These are phyloP conservation scores for Vararia minispora DNA, from an alignment of 768 basidiomycete genomes.

Conservation along the genomic window DNA sequence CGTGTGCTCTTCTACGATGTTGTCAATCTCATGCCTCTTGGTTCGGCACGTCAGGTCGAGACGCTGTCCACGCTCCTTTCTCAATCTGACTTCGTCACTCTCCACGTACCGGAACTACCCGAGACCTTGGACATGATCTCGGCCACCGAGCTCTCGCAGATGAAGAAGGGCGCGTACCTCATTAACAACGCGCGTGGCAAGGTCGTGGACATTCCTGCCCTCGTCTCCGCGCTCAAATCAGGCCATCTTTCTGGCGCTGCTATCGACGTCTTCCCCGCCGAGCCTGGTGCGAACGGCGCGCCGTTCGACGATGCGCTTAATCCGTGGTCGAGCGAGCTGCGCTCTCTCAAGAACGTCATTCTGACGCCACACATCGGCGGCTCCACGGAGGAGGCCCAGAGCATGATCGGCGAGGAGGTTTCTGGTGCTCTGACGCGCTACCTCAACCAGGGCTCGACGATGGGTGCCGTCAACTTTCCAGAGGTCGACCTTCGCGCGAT, in stretches of 20 bases:
- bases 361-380: conserved; percentile 98
- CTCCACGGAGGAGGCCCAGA: conserved; percentile 97
- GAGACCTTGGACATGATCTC: conserved; percentile 96
- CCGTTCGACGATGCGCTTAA: conserved; percentile 86
- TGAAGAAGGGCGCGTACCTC: conserved; percentile 93
- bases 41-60: conserved; percentile 85
- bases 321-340: conserved; percentile 67
- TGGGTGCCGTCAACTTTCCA: conserved; percentile 97
- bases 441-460: conserved; percentile 81
- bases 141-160: conserved; percentile 59
- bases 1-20: conserved; percentile 94
- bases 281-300: conserved; percentile 86
- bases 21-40: conserved; percentile 94
- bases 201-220: conserved; percentile 90
- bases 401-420: conserved; percentile 95
- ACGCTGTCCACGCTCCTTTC: conserved; percentile 61
- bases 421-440: conserved; percentile 77
- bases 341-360: conserved; percentile 79
- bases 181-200: conserved; percentile 97
- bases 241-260: conserved; percentile 86
- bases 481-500: conserved; percentile 95
- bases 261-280: conserved; percentile 89
- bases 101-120: conserved; percentile 93
- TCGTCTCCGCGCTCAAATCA: conserved; percentile 71
- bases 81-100: conserved; percentile 85